phyloP scores from a whole-genome alignment of 1,284 basidiomycete genomes.

The Bjerkandera adusta region DNA sequence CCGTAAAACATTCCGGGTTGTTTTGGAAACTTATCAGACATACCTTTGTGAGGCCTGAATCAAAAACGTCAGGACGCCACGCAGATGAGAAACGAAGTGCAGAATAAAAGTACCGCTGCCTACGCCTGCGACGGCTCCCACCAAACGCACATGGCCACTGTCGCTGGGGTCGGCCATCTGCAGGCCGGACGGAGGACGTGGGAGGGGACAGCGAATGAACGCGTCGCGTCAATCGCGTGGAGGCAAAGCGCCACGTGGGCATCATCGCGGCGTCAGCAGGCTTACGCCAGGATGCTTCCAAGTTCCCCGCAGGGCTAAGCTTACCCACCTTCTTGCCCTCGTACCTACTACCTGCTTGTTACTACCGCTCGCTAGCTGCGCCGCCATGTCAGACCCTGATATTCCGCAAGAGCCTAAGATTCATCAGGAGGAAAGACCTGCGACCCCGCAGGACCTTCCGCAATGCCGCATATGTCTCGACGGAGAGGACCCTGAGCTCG shows the following conservation, averaged over 20 bases:
- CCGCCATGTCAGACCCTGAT: too few species aligned
- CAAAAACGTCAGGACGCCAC: neutral
- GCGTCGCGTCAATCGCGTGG: too few species aligned
- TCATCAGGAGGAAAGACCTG: too few species aligned
- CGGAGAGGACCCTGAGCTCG: slow-evolving; percentile 57
- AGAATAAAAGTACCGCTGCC: slow-evolving; percentile 49
- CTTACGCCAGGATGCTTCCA: too few species aligned
- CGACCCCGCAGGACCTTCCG: slow-evolving; percentile 36
- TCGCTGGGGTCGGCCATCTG: slow-evolving; percentile 10
- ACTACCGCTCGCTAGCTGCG: too few species aligned
- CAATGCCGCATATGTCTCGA: slow-evolving; percentile 79
- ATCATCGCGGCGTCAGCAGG: too few species aligned
- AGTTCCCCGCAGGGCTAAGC: too few species aligned
- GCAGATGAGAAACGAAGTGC: neutral
- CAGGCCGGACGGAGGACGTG: too few species aligned
- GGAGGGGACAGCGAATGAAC: too few species aligned
- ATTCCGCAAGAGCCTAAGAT: slow-evolving; percentile 15
- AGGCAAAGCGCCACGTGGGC: too few species aligned
- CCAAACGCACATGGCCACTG: slow-evolving; percentile 44
- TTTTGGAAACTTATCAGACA: slow-evolving; percentile 9
- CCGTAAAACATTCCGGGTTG: neutral
- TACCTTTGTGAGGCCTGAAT: slow-evolving; percentile 59
- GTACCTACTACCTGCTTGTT: too few species aligned
- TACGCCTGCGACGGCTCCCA: slow-evolving; percentile 59
- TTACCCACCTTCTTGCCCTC: too few species aligned